Evolutionary conservation across 23 red algal genomes (phyloP).

Genomic region (Gracilaria caudata): DNA sequence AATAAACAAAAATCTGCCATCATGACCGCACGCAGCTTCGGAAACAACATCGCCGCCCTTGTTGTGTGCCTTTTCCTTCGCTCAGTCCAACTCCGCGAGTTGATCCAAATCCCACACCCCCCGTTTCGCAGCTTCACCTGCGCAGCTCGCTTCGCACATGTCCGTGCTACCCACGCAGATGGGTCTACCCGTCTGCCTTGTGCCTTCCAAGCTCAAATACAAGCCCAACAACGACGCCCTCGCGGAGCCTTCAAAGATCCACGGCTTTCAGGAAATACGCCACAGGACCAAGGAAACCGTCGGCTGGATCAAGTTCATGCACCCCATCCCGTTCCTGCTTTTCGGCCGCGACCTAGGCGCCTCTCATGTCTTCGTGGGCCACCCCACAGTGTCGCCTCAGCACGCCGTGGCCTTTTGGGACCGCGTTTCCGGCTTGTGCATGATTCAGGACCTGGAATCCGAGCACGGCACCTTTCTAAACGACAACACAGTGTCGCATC

Average conservation of each 20-base stretch:
- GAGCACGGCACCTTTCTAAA: constrained; percentile 33
- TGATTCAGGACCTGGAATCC: constrained; percentile 51
- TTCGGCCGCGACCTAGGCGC: constrained; percentile 52
- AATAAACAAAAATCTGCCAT: no score
- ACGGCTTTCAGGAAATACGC: constrained; percentile 21
- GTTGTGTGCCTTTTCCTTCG: not conserved
- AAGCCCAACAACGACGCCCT: not conserved
- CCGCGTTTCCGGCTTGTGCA: constrained; percentile 2
- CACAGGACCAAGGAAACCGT: constrained; percentile 14
- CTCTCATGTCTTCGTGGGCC: constrained; percentile 54
- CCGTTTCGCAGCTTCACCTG: not conserved
- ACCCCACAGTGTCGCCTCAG: constrained; percentile 39
- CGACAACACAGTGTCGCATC: constrained; percentile 3
- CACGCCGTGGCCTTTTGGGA: constrained; percentile 37
- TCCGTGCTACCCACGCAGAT: constrained; percentile 14
- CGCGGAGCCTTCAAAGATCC: not conserved
- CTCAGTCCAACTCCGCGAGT: not conserved
- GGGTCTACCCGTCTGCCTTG: constrained; percentile 32
- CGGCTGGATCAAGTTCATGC: constrained; percentile 44
- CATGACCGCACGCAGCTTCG: no score
- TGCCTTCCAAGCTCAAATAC: constrained; percentile 13
- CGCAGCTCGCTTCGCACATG: not conserved
- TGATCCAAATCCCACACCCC: not conserved
- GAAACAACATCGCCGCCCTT: no score
- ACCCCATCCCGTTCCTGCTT: constrained; percentile 27